Base-by-base conservation (phyloP, 2,329 filamentous ascomycete genomes). In the Botrytis elliptica region DNA sequence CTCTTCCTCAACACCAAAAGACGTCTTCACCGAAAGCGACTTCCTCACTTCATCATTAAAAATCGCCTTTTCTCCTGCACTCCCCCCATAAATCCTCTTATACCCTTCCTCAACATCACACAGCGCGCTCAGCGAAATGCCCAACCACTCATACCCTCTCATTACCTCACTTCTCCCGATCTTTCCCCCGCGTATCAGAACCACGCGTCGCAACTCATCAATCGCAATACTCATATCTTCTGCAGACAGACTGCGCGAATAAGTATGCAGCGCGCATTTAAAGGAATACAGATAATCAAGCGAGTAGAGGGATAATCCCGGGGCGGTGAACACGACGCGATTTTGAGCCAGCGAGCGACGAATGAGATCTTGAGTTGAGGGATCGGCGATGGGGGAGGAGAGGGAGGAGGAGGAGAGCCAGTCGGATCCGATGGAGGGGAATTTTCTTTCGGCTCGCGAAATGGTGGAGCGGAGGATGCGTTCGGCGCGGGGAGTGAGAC, bases 271-370 rank as follows among this genome's bases (percentile, higher is more conserved):
- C 1, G 88, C 88, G 65, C 85, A 84, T 80, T 91, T 91, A 82
- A 92, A 88, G 60, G 87, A 89, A 82, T 91, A 92, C 64, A 91
- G 81, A 68, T 88, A 85, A 80, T 92, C 90, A 18, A 91, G 84
- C 0, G 88, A 85, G 22, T 91, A 80, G 12, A 92, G 82, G 0
- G 86, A 89, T 18, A 92, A 84, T 29, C 88, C 88, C 40, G 88
- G 86, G 2, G 87, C 85, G 2, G 86, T 85, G 83, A 90, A 91
- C 71, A 92, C 83, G 38, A 88, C 81, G 74, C 90, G 87, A 79
- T 90, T 89, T 77, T 92, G 90, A 59, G 82, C 79, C 40, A 90
- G 83, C 42, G 88, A 91, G 73, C 86, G 85, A 71, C 85, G 84
- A 66, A 91, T 83, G 25, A 92, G 83, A 69, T 87, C 85, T 59